Conservation (phyloP, 1,284 basidiomycete species). For the Lignosus rhinocerotis region DNA sequence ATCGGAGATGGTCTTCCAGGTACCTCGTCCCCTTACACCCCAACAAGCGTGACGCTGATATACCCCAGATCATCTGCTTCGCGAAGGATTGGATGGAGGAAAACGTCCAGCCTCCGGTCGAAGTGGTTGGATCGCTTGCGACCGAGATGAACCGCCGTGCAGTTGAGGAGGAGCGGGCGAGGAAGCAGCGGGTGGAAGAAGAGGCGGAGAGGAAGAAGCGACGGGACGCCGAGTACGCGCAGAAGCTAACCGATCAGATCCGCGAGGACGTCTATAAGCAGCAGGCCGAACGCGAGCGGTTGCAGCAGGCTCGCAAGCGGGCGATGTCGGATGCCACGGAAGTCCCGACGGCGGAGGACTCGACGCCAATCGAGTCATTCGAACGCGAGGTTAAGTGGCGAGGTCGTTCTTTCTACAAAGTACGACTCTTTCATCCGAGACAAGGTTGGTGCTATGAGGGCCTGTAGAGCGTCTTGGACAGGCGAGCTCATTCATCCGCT, state of each 20-base stretch:
- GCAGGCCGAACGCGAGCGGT: constrained; percentile 47
- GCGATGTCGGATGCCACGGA: constrained; percentile 70
- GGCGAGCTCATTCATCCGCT: neutral
- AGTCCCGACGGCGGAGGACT: constrained; percentile 43
- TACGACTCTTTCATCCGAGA: constrained; percentile 69
- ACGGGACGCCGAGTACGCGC: constrained; percentile 46
- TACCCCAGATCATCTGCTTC: constrained; percentile 57
- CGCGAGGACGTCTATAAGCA: constrained; percentile 59
- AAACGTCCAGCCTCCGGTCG: constrained; percentile 56
- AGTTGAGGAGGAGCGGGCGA: constrained; percentile 51
- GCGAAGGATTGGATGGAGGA: constrained; percentile 70
- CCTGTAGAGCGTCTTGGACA: constrained; percentile 19
- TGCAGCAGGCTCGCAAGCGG: constrained; percentile 56
- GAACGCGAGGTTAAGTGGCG: constrained; percentile 53
- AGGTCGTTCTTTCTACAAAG: constrained; percentile 58
- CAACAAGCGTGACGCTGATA: neutral
- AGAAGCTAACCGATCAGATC: constrained; percentile 63
- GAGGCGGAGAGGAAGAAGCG: constrained; percentile 48
- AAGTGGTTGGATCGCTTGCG: constrained; percentile 68
- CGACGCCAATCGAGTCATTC: constrained; percentile 65
- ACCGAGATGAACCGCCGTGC: constrained; percentile 73
- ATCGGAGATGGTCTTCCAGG: constrained; percentile 74
- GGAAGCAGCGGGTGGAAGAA: constrained; percentile 50
- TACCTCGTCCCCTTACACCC: constrained; percentile 31
- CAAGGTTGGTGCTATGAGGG: constrained; percentile 42